Base-by-base conservation (phyloP, 345 rosid species). In the Arabis hirsuta region DNA sequence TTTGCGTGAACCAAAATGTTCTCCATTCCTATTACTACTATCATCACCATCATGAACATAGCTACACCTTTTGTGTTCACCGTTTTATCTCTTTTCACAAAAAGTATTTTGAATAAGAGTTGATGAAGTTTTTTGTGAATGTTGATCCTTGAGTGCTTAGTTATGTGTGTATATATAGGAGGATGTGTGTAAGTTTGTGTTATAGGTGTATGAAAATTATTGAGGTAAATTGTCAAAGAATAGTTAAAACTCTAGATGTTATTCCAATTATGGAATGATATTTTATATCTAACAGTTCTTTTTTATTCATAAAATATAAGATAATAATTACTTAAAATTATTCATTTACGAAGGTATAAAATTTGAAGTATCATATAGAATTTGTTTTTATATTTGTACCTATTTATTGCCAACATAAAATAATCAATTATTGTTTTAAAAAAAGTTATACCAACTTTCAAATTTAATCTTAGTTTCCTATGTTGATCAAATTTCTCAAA, bases 1-100 rank as follows among this genome's bases (percentile, higher is more conserved):
- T 56, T 13, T 26, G 74, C 67, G 0, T 60, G 42, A 41, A 71
- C 67, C 36, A 60, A 39, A 71, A 71, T 34, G 16, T 51, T 71
- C 32, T 71, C 53, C 67, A 71, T 59, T 26, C 59, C 52, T 52
- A 70, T 26, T 27, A 51, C 12, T 29, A 71, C 32, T 13, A 70
- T 59, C 74, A 70, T 70, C 27, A 14, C 66, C 46, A 57, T 34
- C 57, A 69, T 46, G 44, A 68, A 44, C 50, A 58, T 58, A 39
- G 57, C 48, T 34, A 58, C 7, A 47, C 20, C 58, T 19, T 68
- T 69, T 46, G 57, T 57, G 14, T 69, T 69, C 58, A 36, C 24
- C 73, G n/a, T 66, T 9, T 24, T 26, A 9, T 65, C 24, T 34
- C 38, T 34, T 36, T 36, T 9, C 11, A 9, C 11, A 36, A 9